phyloP scores from a whole-genome alignment of 1,284 basidiomycete species.

The Schizopora paradoxa region DNA sequence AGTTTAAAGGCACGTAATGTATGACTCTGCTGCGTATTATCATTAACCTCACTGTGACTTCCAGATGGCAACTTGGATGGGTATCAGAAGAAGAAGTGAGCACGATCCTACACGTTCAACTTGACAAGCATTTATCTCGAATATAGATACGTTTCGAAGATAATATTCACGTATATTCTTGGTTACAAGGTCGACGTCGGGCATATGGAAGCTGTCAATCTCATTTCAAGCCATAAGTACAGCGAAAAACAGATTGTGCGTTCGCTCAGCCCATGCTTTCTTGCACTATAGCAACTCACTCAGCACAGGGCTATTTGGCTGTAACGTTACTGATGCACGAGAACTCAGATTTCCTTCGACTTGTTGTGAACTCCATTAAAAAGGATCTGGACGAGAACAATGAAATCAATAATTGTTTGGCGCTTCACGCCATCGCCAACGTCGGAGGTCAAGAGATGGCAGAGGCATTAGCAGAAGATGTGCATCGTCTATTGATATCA shows the following conservation, averaged over 20 bases:
- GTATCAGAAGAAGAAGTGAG: slow-evolving; percentile 98
- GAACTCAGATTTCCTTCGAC: slow-evolving; percentile 91
- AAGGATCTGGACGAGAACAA: slow-evolving; percentile 96
- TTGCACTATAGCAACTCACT: slow-evolving; percentile 3
- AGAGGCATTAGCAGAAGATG: slow-evolving; percentile 88
- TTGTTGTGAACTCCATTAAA: slow-evolving; percentile 96
- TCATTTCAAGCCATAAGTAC: slow-evolving; percentile 94
- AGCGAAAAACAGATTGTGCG: slow-evolving; percentile 98
- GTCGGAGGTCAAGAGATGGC: slow-evolving; percentile 99
- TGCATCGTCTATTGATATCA: slow-evolving; percentile 92
- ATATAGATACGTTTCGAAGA: slow-evolving; percentile 85
- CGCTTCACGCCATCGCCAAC: slow-evolving; percentile 96
- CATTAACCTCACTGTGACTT: slow-evolving; percentile 11
- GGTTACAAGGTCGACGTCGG: slow-evolving; percentile 99
- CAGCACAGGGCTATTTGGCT: slow-evolving; percentile 85
- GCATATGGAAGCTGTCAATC: slow-evolving; percentile 98
- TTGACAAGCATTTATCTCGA: too few species aligned
- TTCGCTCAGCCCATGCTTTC: slow-evolving; percentile 11
- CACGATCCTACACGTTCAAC: slow-evolving; percentile 23
- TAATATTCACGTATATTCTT: slow-evolving; percentile 98
- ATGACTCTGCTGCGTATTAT: not conserved
- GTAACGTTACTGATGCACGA: slow-evolving; percentile 98
- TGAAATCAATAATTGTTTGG: slow-evolving; percentile 94
- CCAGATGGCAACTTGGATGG: slow-evolving; percentile 94
- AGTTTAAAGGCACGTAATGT: slow-evolving; percentile 79